Conservation (phyloP, 1,139 yeast genomes). For the Debaryomyces robertsiae region DNA sequence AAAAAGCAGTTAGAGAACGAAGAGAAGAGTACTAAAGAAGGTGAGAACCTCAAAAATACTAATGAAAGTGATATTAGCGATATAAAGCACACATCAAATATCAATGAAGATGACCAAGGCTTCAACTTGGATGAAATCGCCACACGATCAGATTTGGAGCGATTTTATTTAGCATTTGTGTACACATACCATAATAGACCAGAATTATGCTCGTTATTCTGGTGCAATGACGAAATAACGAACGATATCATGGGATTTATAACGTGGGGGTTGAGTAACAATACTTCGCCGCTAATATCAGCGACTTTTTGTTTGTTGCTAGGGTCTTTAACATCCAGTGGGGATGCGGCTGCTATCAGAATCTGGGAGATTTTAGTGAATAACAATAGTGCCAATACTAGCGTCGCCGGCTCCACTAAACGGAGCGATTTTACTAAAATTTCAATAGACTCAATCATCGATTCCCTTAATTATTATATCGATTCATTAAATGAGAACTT, state of each 20-base stretch:
- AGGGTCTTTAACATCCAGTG: slow-evolving; percentile 71
- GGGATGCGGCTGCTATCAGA: slow-evolving; percentile 47
- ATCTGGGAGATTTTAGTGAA: slow-evolving; percentile 45
- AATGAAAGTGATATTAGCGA: slow-evolving; percentile 7
- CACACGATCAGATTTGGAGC: slow-evolving; percentile 80
- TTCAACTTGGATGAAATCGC: slow-evolving; percentile 57
- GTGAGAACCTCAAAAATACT: slow-evolving; percentile 13
- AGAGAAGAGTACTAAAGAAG: slow-evolving; percentile 4
- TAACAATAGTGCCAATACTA: slow-evolving; percentile 26
- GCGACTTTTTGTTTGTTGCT: slow-evolving; percentile 81
- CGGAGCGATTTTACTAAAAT: slow-evolving; percentile 48
- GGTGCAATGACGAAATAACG: slow-evolving; percentile 61
- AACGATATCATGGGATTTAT: slow-evolving; percentile 66
- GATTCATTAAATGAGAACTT: slow-evolving; percentile 50
- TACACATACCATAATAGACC: slow-evolving; percentile 68
- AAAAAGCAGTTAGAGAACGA: slow-evolving; percentile 29
- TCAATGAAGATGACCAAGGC: slow-evolving; percentile 13
- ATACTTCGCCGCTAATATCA: slow-evolving; percentile 74
- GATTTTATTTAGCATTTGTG: slow-evolving; percentile 79
- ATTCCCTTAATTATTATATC: slow-evolving; percentile 58
- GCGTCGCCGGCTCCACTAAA: slow-evolving; percentile 20
- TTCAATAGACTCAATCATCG: slow-evolving; percentile 62
- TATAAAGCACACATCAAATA: background rate
- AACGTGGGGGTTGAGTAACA: slow-evolving; percentile 85
- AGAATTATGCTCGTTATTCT: slow-evolving; percentile 60